Percentiles rank a stretch among this genome's conserved stretches.
These are phyloP conservation scores for Nicotiana attenuata DNA, from an alignment of 257 asterid species.

Conservation along the genomic window DNA sequence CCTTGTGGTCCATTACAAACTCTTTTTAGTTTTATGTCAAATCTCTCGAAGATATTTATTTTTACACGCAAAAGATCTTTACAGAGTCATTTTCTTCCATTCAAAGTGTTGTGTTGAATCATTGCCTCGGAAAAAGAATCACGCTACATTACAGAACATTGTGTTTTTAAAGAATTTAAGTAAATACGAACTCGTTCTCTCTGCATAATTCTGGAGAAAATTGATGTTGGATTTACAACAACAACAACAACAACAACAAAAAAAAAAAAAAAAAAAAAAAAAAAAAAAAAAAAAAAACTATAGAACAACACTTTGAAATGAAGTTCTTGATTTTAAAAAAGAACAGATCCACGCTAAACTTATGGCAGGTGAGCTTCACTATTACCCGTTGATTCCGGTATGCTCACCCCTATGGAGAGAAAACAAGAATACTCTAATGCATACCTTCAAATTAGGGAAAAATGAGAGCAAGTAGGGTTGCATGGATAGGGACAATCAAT, in stretches of 20 bases:
- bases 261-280: not conserved
- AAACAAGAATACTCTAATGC: not conserved
- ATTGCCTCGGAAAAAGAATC: not conserved
- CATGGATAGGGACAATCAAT: conserved; percentile 82
- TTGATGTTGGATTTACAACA: not conserved
- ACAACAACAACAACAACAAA: too few relatives aligned
- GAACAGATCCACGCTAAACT: not conserved
- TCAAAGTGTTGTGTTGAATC: too few relatives aligned
- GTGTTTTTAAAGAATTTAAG: not conserved
- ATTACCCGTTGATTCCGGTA: not conserved
- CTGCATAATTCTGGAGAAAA: not conserved
- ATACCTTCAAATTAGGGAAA: not conserved
- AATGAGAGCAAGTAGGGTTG: conserved; percentile 67
- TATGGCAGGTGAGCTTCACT: not conserved
- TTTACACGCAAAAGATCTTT: too few relatives aligned
- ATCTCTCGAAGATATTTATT: too few relatives aligned
- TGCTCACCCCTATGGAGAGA: not conserved
- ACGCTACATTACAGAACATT: not conserved
- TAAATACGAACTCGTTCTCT: not conserved
- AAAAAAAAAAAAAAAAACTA: not conserved
- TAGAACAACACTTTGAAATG: not conserved
- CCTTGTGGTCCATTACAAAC: too few relatives aligned
- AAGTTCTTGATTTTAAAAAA: not conserved
- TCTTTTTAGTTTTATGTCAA: too few relatives aligned
- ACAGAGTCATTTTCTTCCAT: too few relatives aligned